Base-by-base conservation (phyloP, 2,329 filamentous ascomycete genomes). In the Fusarium chlamydosporum region DNA sequence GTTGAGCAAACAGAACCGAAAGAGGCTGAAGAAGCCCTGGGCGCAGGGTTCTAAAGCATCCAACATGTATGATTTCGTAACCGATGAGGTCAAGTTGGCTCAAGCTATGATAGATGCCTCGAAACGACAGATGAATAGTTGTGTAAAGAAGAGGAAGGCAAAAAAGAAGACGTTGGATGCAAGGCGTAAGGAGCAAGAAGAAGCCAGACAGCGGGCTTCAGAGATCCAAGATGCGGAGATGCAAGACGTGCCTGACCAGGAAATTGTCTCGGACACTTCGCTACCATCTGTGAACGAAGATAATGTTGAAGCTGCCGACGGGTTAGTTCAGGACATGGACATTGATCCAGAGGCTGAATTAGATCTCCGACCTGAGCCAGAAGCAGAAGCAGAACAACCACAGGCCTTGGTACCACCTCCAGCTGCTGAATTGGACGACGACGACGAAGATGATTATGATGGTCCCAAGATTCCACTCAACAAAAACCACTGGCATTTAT, bases 401-500 rank as follows among this genome's bases (percentile, higher is more conserved):
- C 34, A 43, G 8, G 15, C 7, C 10, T 20, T 16, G 26, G 23
- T 15, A 6, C 13, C 37, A 23, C 56, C 56, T 18, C 67, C 65
- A 3, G 67, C 34, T 20, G 58, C 51, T 12, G 62, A 58, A 23
- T 23, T 23, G 1, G 64, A 29, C 27, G 27, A 29, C 27, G 27
- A 29, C 5, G 27, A 29, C 7, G 27, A 29, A 10, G 27, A 29
- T 8, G 27, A 29, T 7, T 7, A 73, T 42, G 41, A 50, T 6
- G 23, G 8, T 3, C 50, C 45, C 11, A 60, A 51, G 23, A 26
- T 15, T 9, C 1, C 29, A n/a, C 62, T 74, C 6, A 68, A 64
- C 26, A 73, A 73, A 47, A 47, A 33, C 31, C 72, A 23, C 48
- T 63, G 35, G 65, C 57, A 11, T 27, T 20, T 7, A 43, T 37